Evolutionary conservation across 2,329 filamentous ascomycete species (phyloP), one percentile per base, ranked within the genome.

Genomic region (Colletotrichum caudatum): DNA sequence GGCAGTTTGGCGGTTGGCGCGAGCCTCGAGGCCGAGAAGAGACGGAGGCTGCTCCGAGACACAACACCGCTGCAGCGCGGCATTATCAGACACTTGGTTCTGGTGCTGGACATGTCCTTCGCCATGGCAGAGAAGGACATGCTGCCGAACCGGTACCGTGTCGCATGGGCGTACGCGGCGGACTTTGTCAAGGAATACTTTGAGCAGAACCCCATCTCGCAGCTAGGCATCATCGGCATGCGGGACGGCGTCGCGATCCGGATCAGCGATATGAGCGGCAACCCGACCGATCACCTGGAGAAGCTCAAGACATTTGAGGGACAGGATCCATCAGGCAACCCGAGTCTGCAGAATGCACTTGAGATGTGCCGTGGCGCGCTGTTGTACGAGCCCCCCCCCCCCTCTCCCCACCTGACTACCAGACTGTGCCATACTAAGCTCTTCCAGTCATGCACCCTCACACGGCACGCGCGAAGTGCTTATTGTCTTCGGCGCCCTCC

Each of bases 161-260:
- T 98, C 41, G 92, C 91, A 64, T 87, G 98, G 78, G 91, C 91
- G 74, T 97, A 94, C 81, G 92, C 94, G 20, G 89, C 92, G 74
- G 92, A 94, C 69, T 99, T 98, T 81, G 92, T 98, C 60, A 89
- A 91, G 71, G 95, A 98, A 80, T 99, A 94, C 83, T 99, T 98
- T 79, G 96, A 98, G 82, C 96, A 99, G 82, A 99, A 99, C 78
- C 96, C 96, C 14, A 98, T 99, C 75, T 97, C 94, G 12, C 96
- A 99, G 82, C 89, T 99, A 68, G 95, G 93, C 33, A 92, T 99
- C 39, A 86, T 99, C 50, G 95, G 93, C 62, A 97, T 98, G 93
- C 90, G 93, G 73, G 96, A 98, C 80, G 96, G 96, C 20, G 86
- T 98, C 20, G 95, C 95, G 2, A 86, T 97, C 33, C 87, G 93